A percentile compares a stretch with the other conserved stretches of the same genome.
Conservation (phyloP, 345 rosid species). For the Schrenkiella parvula region DNA sequence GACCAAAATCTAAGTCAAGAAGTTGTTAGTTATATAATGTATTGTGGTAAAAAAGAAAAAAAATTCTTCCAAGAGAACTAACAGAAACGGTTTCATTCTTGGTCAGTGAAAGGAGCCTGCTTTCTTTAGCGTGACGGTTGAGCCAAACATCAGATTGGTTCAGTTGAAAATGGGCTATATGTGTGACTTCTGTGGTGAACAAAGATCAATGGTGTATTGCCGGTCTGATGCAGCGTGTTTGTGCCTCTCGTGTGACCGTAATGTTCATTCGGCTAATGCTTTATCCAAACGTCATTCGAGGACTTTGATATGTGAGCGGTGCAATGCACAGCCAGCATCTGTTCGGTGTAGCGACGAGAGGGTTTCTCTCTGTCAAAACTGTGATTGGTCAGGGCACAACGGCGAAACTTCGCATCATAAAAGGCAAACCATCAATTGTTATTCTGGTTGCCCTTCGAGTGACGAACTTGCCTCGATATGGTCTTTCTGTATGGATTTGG, state of each 20-base stretch:
- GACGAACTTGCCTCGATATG: conserved; percentile 77
- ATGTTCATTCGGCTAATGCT: conserved; percentile 90
- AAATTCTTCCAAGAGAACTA: not conserved
- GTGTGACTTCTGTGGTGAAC: conserved; percentile 90
- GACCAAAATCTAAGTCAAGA: not conserved
- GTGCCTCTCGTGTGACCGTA: conserved; percentile 87
- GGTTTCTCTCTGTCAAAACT: conserved; percentile 79
- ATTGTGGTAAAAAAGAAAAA: not conserved
- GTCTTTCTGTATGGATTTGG: conserved; percentile 55
- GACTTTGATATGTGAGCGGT: conserved; percentile 76
- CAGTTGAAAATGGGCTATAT: conserved; percentile 60
- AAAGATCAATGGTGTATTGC: conserved; percentile 89
- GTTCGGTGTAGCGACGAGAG: conserved; percentile 70
- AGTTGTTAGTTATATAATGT: not conserved
- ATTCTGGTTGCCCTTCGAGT: conserved; percentile 89
- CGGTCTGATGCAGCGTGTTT: conserved; percentile 86
- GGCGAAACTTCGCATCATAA: conserved; percentile 51
- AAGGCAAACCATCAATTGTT: conserved; percentile 67
- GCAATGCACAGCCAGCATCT: conserved; percentile 69
- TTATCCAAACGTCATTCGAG: conserved; percentile 84
- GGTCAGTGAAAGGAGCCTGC: conserved; percentile 16
- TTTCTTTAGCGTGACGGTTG: conserved; percentile 7
- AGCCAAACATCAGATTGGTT: conserved; percentile 23
- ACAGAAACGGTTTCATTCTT: not conserved
- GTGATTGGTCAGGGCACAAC: conserved; percentile 80